phyloP scores from a whole-genome alignment of 2,329 filamentous ascomycete species.

The Bertia moriformis region DNA sequence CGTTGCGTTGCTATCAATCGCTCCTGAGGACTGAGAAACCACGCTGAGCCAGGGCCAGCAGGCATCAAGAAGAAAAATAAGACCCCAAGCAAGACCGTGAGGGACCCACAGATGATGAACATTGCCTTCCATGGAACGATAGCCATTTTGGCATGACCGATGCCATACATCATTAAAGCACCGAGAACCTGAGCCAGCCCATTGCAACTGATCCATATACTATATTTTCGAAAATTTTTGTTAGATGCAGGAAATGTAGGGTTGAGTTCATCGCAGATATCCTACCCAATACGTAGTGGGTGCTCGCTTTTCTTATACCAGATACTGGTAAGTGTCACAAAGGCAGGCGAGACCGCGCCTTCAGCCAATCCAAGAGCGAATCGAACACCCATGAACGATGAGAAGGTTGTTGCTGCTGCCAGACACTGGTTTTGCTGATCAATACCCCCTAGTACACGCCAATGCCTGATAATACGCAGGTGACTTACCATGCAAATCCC shows the following conservation, averaged over 20 bases:
- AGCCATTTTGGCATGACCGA: constrained; percentile 21
- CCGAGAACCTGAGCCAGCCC: constrained; percentile 30
- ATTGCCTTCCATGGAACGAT: constrained; percentile 29
- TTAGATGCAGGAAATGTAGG: too few relatives aligned
- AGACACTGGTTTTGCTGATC: too few relatives aligned
- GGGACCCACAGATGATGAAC: constrained; percentile 31
- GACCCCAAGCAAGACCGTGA: constrained; percentile 25
- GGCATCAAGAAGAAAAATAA: constrained; percentile 31
- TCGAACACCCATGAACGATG: constrained; percentile 20
- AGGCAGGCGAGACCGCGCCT: constrained; percentile 24
- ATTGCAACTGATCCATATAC: too few relatives aligned
- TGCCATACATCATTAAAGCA: constrained; percentile 30
- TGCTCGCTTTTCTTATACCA: constrained; percentile 24
- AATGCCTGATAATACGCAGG: too few relatives aligned
- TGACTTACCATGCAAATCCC: constrained; percentile 24
- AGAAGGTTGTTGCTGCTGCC: constrained; percentile 21
- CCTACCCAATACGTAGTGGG: constrained; percentile 12
- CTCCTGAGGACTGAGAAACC: constrained; percentile 29
- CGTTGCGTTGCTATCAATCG: constrained; percentile 20
- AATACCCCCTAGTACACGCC: too few relatives aligned
- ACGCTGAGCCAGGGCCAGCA: constrained; percentile 25
- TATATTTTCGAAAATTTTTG: too few relatives aligned
- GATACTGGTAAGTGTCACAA: constrained; percentile 26
- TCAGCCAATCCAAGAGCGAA: constrained; percentile 27
- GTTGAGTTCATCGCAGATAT: too few relatives aligned